Evolutionary conservation across 805 yeast species (phyloP).

Genomic region (Yamadazyma takamatsuzukensis): DNA sequence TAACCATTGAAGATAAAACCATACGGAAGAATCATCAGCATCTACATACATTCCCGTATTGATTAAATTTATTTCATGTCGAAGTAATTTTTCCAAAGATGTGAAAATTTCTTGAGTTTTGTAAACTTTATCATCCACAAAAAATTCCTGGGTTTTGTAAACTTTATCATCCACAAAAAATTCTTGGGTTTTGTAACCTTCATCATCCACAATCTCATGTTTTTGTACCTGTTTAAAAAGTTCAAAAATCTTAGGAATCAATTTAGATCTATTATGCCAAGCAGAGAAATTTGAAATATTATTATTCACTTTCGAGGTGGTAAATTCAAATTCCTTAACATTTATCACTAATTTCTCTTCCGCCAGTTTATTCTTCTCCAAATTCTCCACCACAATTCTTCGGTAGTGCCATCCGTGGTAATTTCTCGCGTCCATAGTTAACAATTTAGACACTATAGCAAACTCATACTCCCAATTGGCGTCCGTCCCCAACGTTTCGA

Average conservation of each 20-base stretch:
- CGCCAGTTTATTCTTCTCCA: slow-evolving; percentile 16
- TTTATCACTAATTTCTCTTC: slow-evolving; percentile 23
- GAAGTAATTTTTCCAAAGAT: slow-evolving; percentile 35
- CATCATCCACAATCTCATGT: slow-evolving; percentile 1
- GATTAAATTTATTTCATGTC: slow-evolving; percentile 60
- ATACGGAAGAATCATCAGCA: slow-evolving; percentile 89
- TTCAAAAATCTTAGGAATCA: slow-evolving; percentile 53
- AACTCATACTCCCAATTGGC: slow-evolving; percentile 74
- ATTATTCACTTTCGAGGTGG: slow-evolving; percentile 71
- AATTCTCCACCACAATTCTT: slow-evolving; percentile 56
- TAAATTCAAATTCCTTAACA: slow-evolving; percentile 64
- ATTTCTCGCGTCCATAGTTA: slow-evolving; percentile 75
- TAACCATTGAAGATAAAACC: slow-evolving; percentile 88
- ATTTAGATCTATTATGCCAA: slow-evolving; percentile 83
- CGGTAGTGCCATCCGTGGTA: slow-evolving; percentile 97
- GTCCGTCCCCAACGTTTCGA: slow-evolving; percentile 43
- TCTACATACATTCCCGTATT: slow-evolving; percentile 88
- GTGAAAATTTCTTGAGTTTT: slow-evolving; percentile 20
- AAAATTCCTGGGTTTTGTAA: too few relatives aligned
- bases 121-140: too few relatives aligned
- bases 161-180: too few relatives aligned
- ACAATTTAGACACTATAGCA: slow-evolving; percentile 60
- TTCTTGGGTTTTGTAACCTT: slow-evolving; percentile 1
- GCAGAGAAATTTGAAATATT: slow-evolving; percentile 94
- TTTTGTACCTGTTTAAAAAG: slow-evolving; percentile 4